Evolutionary conservation across 1,139 yeast genomes (phyloP), one percentile per base, ranked within the genome.

Genomic region (Meyerozyma guilliermondii): DNA sequence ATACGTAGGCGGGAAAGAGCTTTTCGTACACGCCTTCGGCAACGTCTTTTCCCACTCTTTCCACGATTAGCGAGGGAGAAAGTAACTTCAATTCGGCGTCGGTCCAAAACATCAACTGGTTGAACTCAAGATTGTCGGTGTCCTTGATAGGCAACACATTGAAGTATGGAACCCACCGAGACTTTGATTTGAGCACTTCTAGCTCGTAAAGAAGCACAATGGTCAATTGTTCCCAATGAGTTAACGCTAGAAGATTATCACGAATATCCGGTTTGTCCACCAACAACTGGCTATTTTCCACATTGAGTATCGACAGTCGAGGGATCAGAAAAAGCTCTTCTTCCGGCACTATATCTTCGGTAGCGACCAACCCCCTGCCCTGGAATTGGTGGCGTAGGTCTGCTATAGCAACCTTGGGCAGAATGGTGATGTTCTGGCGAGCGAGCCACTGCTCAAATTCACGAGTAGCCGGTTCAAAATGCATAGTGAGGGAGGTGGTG

Each of bases 21-120:
- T 60, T 60, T 14, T 52, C 51, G 56, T 75, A 87, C 78, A 83
- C 76, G 33, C 68, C 76, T 45, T 75, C 75, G 1, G 96, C 92
- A 38, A 76, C 69, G 4, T 76, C 79, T 43, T 71, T 76, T 2
- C 97, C 98, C 33, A 92, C 74, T 54, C 95, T 71, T 4, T 74
- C 73, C 23, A 81, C 53, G 3, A 91, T 78, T 39, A 80, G 71
- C 0, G 96, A 87, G 0, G 98, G 98, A 39, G 68, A 52, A 46
- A 92, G 70, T 1, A 49, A 41, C 3, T 66, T 52, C 40, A 86
- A 59, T 45, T 82, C 82, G 2, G 62, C 64, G 1, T 74, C 77
- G 2, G 52, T 51, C 98, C 98, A 92, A 55, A 81, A 88, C 80
- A 89, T 85, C 45, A 91, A 75, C 39, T 84, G 86, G 53, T 82